A percentile compares a stretch with the other conserved stretches of the same genome.
These are phyloP conservation scores for Phytophthora colocasiae DNA, from an alignment of 352 stramenopile genomes.

Conservation along the genomic window DNA sequence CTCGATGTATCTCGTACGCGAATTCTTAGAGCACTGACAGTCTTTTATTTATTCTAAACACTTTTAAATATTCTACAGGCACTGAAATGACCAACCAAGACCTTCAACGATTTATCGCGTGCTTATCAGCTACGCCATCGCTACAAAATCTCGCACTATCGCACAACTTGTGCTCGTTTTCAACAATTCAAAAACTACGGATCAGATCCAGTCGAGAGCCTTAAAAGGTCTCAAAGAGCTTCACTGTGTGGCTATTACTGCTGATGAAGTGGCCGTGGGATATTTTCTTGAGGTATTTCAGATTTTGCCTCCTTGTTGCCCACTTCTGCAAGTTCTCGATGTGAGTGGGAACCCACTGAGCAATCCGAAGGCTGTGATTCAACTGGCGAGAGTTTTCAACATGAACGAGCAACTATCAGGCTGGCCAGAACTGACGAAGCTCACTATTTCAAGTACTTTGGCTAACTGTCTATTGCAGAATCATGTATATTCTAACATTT, in stretches of 20 bases:
- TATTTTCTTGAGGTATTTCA: constrained; percentile 36
- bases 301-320: constrained; percentile 14
- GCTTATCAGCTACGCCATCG: constrained; percentile 38
- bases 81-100: constrained; percentile 64
- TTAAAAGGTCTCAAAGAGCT: constrained; percentile 40
- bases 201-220: constrained; percentile 24
- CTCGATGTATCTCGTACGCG: constrained; percentile 59
- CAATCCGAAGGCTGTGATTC: constrained; percentile 19
- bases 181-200: constrained; percentile 41
- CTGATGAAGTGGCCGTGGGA: constrained; percentile 30
- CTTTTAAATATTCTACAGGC: constrained; percentile 11
- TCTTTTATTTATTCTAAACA: neutral
- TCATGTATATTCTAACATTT: neutral
- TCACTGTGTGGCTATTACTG: constrained; percentile 47
- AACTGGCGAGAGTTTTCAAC: constrained; percentile 26
- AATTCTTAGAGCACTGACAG: no score
- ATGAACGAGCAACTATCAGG: neutral
- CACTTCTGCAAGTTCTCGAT: constrained; percentile 25
- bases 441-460: constrained; percentile 43
- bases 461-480: neutral
- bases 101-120: constrained; percentile 58
- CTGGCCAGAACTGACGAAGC: constrained; percentile 25
- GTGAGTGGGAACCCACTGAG: constrained; percentile 40
- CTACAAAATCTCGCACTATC: constrained; percentile 48
- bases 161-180: constrained; percentile 50